phyloP scores from a whole-genome alignment of 192 early-diverging fungal genomes.

The Phlyctochytrium bullatum region DNA sequence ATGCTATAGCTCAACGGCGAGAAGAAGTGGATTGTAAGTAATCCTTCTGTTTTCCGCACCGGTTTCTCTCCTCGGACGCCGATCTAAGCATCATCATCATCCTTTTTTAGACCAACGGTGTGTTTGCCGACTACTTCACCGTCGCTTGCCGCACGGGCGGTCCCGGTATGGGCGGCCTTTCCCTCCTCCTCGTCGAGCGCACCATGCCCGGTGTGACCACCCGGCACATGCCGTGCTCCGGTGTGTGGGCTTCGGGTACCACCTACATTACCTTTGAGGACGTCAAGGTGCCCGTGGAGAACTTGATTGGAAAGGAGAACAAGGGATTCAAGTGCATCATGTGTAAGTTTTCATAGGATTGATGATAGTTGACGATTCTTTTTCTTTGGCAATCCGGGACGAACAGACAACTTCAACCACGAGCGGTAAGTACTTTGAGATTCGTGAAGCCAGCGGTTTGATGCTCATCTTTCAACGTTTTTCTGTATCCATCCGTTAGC shows the following conservation, averaged over 20 bases:
- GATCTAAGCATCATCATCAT: conserved; percentile 60
- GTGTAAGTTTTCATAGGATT: background rate
- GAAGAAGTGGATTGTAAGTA: conserved; percentile 54
- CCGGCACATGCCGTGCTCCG: conserved; percentile 79
- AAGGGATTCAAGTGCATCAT: conserved; percentile 72
- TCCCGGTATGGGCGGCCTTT: conserved; percentile 74
- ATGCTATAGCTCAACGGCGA: conserved; percentile 66
- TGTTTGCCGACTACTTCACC: conserved; percentile 82
- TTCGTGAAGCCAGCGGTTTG: too few species aligned
- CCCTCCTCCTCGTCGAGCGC: conserved; percentile 70
- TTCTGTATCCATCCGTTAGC: too few species aligned
- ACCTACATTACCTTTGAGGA: conserved; percentile 57
- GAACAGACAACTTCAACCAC: conserved; percentile 27
- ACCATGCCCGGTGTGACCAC: conserved; percentile 69
- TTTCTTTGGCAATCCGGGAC: background rate
- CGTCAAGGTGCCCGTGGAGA: conserved; percentile 81
- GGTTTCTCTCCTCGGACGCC: background rate
- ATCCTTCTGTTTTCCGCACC: background rate
- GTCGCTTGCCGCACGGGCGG: conserved; percentile 76
- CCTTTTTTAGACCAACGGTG: conserved; percentile 56
- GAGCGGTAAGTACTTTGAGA: too few species aligned
- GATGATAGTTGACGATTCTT: background rate
- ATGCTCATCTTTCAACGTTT: conserved; percentile 76
- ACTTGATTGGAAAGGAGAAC: conserved; percentile 82
- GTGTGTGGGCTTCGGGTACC: conserved; percentile 79